Conservation (phyloP, 2,329 filamentous ascomycete genomes). For the Fusarium protoensiforme region DNA sequence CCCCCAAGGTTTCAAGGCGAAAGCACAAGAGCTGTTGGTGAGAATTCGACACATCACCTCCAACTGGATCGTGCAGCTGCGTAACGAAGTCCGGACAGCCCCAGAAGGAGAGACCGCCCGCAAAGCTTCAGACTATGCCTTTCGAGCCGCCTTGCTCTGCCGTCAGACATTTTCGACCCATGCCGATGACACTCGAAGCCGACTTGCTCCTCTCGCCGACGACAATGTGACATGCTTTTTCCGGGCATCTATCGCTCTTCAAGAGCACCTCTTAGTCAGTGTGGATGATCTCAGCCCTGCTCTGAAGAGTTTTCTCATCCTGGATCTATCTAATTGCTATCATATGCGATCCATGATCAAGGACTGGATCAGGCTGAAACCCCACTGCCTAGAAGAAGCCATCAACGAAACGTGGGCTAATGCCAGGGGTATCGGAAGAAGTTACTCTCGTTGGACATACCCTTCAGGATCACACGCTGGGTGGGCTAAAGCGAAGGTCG, state of each 20-base stretch:
- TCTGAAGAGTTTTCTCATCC: constrained; percentile 24
- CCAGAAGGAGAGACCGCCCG: constrained; percentile 51
- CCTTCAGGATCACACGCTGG: background rate
- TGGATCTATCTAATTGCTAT: constrained; percentile 33
- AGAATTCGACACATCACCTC: constrained; percentile 56
- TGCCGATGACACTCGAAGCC: background rate
- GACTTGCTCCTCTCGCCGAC: background rate
- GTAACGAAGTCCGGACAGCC: constrained; percentile 54
- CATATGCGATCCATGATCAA: background rate
- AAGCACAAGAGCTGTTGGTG: constrained; percentile 50
- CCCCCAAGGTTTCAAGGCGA: constrained; percentile 5
- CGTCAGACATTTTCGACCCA: constrained; percentile 49
- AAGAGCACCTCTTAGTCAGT: constrained; percentile 39
- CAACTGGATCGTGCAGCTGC: constrained; percentile 61
- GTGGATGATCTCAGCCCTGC: constrained; percentile 13
- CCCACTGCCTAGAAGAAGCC: constrained; percentile 43
- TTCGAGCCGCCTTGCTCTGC: constrained; percentile 69
- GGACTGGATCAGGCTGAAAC: background rate
- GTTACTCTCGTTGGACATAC: constrained; percentile 15
- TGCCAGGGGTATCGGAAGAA: background rate
- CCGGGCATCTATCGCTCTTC: constrained; percentile 40
- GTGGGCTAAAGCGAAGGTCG: constrained; percentile 12
- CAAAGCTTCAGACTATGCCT: constrained; percentile 51
- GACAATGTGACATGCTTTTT: constrained; percentile 34
- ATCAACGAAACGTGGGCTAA: constrained; percentile 31